A percentile compares a stretch with the other conserved stretches of the same genome.
These are phyloP conservation scores for Triticum aestivum DNA, from an alignment of 176 grass and related monocot species.

Conservation along the genomic window IWGSC_CS_RefSeq_v2.1 NC_057808.1:449242753-449243252, in stretches of 20 bases:
- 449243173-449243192: background rate
- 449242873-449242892: background rate
- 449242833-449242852: background rate
- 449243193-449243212: too few species aligned
- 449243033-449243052: background rate
- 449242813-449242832: background rate
- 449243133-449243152: too few species aligned
- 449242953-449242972: background rate
- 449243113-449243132: background rate
- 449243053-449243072: background rate
- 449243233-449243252: too few species aligned
- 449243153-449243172: background rate
- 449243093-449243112: background rate
- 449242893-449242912: background rate
- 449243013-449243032: too few species aligned
- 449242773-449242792: background rate
- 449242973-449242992: background rate
- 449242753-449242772: background rate
- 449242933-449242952: background rate
- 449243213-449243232: too few species aligned
- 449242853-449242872: background rate
- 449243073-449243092: background rate
- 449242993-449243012: too few species aligned
- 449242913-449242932: background rate
- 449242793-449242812: background rate